Evolutionary conservation across 805 yeast genomes (phyloP).

Genomic region (Lipomyces lipofer): DNA sequence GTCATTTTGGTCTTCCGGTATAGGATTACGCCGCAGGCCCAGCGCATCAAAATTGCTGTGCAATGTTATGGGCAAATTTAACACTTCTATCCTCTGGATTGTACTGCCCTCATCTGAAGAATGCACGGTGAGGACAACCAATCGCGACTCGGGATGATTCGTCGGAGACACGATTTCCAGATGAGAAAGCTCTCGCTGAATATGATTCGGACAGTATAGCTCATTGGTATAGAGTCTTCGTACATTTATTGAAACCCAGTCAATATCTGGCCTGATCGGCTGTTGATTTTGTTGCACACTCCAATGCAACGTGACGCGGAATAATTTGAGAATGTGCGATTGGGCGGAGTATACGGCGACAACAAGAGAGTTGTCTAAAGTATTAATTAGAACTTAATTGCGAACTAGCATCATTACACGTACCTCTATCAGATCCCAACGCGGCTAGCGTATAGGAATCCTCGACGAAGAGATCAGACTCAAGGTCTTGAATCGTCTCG

Average conservation of each 20-base stretch:
- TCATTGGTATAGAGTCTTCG: conserved; percentile 15
- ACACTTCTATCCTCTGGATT: conserved; percentile 20
- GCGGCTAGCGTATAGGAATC: conserved; percentile 29
- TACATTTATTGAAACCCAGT: conserved; percentile 13
- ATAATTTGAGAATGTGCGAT: conserved; percentile 31
- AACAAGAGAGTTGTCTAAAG: conserved; percentile 35
- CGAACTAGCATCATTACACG: conserved; percentile 28
- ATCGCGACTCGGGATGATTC: conserved; percentile 29
- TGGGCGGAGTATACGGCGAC: conserved; percentile 36
- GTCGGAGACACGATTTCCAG: conserved; percentile 29
- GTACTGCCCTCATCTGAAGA: conserved; percentile 12
- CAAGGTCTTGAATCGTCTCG: conserved; percentile 31
- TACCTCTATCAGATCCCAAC: conserved; percentile 27
- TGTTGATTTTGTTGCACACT: background rate
- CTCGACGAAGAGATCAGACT: conserved; percentile 24
- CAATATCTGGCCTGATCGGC: conserved; percentile 10
- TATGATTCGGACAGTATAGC: conserved; percentile 15
- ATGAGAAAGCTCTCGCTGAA: conserved; percentile 17
- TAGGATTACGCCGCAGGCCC: conserved; percentile 16
- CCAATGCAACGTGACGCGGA: conserved; percentile 38
- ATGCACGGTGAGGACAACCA: conserved; percentile 16
- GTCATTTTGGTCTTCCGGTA: conserved; percentile 22
- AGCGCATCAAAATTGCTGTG: conserved; percentile 28
- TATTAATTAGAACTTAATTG: conserved; percentile 27
- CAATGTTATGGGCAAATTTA: conserved; percentile 19